Evolutionary conservation across 331 rosid species (phyloP).

Genomic region (Dryas integrifolia): DNA sequence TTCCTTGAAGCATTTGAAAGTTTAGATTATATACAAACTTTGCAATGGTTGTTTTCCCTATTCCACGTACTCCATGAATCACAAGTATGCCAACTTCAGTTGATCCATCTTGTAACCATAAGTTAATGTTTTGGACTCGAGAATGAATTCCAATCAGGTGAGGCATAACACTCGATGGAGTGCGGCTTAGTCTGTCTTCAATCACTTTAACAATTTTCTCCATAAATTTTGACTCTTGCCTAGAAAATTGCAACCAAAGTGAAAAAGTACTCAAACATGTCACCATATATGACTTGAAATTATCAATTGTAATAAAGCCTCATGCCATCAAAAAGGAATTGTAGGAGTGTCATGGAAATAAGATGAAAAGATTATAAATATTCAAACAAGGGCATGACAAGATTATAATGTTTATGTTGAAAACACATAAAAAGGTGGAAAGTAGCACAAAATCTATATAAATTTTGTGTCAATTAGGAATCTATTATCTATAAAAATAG

Average conservation of each 20-base stretch:
- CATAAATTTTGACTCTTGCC: constrained; percentile 21
- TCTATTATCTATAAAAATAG: no score
- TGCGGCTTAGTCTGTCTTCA: neutral
- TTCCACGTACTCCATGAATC: constrained; percentile 9
- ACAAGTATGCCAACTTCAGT: neutral
- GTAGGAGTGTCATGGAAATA: no score
- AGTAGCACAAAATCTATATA: no score
- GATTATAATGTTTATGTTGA: no score
- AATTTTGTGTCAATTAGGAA: no score
- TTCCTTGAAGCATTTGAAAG: neutral
- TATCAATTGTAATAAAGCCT: no score
- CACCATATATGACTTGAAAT: no score
- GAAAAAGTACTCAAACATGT: neutral
- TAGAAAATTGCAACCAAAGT: neutral
- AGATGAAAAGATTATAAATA: no score
- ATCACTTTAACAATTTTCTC: constrained; percentile 10
- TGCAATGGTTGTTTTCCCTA: constrained; percentile 17
- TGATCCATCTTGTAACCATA: neutral
- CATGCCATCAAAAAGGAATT: no score
- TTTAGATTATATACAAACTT: neutral
- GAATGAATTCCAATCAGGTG: constrained; percentile 1
- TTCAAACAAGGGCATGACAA: no score
- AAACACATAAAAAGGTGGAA: no score
- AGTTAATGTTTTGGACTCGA: neutral
- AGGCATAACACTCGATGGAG: neutral